These are phyloP conservation scores for Citrus sp. DNA, from an alignment of 345 rosid species.

Conservation along the genomic window DNA sequence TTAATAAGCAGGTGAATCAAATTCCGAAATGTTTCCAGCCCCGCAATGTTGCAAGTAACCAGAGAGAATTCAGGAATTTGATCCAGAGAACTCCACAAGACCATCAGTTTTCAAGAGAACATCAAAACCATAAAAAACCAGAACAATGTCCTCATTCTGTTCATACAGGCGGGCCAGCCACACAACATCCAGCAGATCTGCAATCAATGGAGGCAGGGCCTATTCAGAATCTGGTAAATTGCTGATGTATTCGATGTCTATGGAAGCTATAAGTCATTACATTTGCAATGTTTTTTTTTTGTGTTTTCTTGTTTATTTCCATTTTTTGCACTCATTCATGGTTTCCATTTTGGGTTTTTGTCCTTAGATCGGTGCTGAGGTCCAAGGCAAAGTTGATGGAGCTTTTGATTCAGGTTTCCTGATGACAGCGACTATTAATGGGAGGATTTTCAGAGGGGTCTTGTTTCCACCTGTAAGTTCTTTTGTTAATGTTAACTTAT, in stretches of 20 bases:
- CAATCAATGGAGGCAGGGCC: constrained; percentile 25
- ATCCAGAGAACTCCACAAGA: constrained; percentile 20
- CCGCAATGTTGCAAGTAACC: constrained; percentile 20
- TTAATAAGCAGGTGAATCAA: constrained; percentile 38
- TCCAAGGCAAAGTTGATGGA: constrained; percentile 66
- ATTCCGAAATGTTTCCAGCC: constrained; percentile 23
- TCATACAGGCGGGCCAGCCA: constrained; percentile 26
- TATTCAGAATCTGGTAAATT: constrained; percentile 43
- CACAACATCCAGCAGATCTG: constrained; percentile 19
- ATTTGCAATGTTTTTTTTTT: background rate
- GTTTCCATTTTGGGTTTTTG: background rate
- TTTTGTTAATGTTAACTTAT: background rate
- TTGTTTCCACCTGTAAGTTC: constrained; percentile 61
- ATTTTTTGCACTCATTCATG: background rate
- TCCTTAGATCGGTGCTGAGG: constrained; percentile 61
- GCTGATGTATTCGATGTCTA: background rate
- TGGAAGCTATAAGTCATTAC: background rate
- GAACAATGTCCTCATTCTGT: constrained; percentile 24
- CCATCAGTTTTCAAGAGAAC: constrained; percentile 23
- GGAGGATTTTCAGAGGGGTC: constrained; percentile 67
- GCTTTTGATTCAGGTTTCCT: constrained; percentile 68
- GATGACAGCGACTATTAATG: constrained; percentile 61
- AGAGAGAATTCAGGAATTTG: constrained; percentile 20
- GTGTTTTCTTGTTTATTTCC: background rate
- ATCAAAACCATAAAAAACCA: constrained; percentile 12